Evolutionary conservation across 1,284 basidiomycete genomes (phyloP), one percentile per base, ranked within the genome.

Genomic region (Ganoderma sinense): DNA sequence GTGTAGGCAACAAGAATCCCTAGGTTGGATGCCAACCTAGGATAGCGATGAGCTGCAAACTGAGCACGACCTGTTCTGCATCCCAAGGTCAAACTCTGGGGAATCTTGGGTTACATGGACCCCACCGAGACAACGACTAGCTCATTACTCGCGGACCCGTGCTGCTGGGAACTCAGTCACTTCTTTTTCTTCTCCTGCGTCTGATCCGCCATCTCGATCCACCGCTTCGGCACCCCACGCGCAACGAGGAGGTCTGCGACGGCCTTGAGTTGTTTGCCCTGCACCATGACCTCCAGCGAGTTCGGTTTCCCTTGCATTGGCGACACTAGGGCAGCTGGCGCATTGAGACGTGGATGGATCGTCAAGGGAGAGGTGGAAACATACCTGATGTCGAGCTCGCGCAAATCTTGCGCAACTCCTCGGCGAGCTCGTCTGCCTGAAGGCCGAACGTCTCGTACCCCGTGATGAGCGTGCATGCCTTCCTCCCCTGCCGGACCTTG

Each of bases 381-480:
- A 69, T 72, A 94, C 93, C 88, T 48, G 91, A 90, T 0, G 95
- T 94, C 2, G 93, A 87, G 56, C 91, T 89, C 2, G 95, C 95
- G 75, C 95, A 97, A 0, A 85, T 75, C 77, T 88, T 91, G 70
- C 90, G 87, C 64, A 97, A 82, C 68, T 95, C 94, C 58, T 96
- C 94, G 1, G 92, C 91, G 79, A 97, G 88, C 23, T 89, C 86
- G 18, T 94, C 91, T 0, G 89, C 86, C 45, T 88, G 83, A 29
- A 95, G 80, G 4, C 87, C 85, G 80, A 92, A 97, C 0, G 89
- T 85, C 77, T 97, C 96, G 71, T 94, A 92, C 0, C 92, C 91
- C 0, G 90, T 89, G 56, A 96, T 85, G 61, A 93, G 82, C 3
- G 96, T 97, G 62, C 88, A 89, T 29, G 90, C 88, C 80, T 94